These are phyloP conservation scores for Hemileccinum rubropunctum DNA, from an alignment of 768 basidiomycete genomes.

Conservation along the genomic window DNA sequence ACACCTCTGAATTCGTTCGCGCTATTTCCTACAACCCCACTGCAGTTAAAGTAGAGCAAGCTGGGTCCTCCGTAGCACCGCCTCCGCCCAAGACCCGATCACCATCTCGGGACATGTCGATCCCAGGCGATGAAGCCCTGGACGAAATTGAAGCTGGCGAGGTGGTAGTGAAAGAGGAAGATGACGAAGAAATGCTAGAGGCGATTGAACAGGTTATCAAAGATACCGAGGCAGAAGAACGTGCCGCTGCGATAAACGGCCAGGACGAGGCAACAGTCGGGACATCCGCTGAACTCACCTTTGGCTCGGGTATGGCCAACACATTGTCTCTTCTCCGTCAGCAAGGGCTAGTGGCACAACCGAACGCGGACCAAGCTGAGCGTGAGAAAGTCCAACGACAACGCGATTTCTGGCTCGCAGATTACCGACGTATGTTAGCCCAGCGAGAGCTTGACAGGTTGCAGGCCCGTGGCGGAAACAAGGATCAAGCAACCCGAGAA, in stretches of 20 bases:
- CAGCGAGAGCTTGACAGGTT: conserved; percentile 80
- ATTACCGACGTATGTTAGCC: conserved; percentile 70
- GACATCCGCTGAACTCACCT: conserved; percentile 75
- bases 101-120: conserved; percentile 52
- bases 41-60: conserved; percentile 48
- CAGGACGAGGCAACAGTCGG: conserved; percentile 41
- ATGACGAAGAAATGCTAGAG: conserved; percentile 74
- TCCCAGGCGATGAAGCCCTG: conserved; percentile 60
- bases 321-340: conserved; percentile 86
- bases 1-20: conserved; percentile 95
- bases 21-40: conserved; percentile 69
- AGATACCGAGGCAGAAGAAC: conserved; percentile 56
- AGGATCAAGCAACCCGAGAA: conserved; percentile 92
- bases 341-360: conserved; percentile 80
- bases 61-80: conserved; percentile 30
- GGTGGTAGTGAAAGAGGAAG: conserved; percentile 76
- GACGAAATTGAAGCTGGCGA: conserved; percentile 84
- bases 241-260: conserved; percentile 31
- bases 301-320: conserved; percentile 82
- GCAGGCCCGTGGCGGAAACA: conserved; percentile 74
- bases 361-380: conserved; percentile 59
- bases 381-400: conserved; percentile 83
- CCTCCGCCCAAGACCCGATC: conserved; percentile 35
- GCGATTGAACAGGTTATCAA: conserved; percentile 72
- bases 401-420: conserved; percentile 87